Base-by-base conservation (phyloP, 1,284 basidiomycete species). In the Megacollybia platyphylla region DNA sequence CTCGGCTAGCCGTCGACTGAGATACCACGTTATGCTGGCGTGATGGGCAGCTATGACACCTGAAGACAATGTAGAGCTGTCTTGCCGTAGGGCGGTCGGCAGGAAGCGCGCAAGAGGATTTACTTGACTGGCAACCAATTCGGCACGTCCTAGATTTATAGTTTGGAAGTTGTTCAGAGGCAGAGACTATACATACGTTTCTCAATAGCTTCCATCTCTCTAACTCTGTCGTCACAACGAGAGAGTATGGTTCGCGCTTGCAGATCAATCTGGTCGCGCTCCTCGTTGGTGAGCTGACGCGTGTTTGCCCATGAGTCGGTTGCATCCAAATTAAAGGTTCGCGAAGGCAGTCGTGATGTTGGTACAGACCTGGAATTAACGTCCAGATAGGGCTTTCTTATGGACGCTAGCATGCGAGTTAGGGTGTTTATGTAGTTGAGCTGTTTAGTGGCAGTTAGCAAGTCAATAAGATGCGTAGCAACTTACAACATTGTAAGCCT, bases 201-300 rank as follows among this genome's bases (percentile, higher is more conserved):
- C 62, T 94, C 91, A 10, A 89, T 64, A 17, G 68, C 66, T 56
- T 94, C 90, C 69, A 94, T 80, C 60, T 85, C 79, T 55, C 79
- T 81, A 17, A 94, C 83, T 48, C 86, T 71, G 48, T 91, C 83
- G 11, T 89, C 76, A 58, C 87, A 91, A 44, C 80, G 77, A 42
- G 78, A 76, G 45, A 94, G 67, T 41, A 91, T 81, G 46, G 88
- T 71, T 48, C 84, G 79, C 24, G 88, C 82, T 57, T 92, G 87
- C 49, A 90, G 66, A 65, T 94, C 91, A 47, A 94, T 85, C 59
- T 92, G 86, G 61, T 93, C 89, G 42, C 90, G 68, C 58, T 94
- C 88, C 48, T 85, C 77, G 52, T 93, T 89, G 18, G 76, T 79
- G 10, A 94, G 70, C 54, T 81, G 68, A 46, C 76, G 76, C 37